These are phyloP conservation scores for Termitomyces sp. DNA, from an alignment of 768 basidiomycete species.

Conservation along the genomic window DNA sequence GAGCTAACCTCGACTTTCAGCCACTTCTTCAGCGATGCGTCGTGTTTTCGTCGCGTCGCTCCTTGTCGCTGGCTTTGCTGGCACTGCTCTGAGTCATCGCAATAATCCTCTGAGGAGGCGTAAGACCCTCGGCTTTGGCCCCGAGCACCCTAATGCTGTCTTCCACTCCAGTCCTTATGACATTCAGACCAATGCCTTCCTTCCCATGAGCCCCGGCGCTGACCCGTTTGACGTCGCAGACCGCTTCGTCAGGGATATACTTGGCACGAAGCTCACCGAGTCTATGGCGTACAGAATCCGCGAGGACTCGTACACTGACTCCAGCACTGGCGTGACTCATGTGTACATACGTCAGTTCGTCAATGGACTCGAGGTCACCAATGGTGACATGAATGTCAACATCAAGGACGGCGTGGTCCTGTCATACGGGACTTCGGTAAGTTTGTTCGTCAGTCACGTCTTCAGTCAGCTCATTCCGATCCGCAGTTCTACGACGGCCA, in stretches of 20 bases:
- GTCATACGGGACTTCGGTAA: slow-evolving; percentile 84
- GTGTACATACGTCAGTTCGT: slow-evolving; percentile 84
- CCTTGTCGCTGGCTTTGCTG: slow-evolving; percentile 57
- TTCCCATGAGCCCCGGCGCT: slow-evolving; percentile 31
- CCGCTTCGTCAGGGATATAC: slow-evolving; percentile 53
- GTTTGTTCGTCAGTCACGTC: slow-evolving; percentile 19
- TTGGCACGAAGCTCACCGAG: slow-evolving; percentile 34
- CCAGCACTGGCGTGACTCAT: slow-evolving; percentile 82
- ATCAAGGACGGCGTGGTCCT: slow-evolving; percentile 79
- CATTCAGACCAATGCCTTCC: slow-evolving; percentile 41
- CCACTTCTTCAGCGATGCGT: slow-evolving; percentile 42
- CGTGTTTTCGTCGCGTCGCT: slow-evolving; percentile 63
- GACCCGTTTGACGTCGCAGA: slow-evolving; percentile 63
- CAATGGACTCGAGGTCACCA: slow-evolving; percentile 83
- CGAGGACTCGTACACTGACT: slow-evolving; percentile 85
- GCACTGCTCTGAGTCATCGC: slow-evolving; percentile 48
- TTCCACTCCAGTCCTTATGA: slow-evolving; percentile 52
- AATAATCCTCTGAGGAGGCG: slow-evolving; percentile 39
- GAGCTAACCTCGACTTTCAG: too few relatives aligned
- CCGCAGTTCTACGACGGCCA: slow-evolving; percentile 74
- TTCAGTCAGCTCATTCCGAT: not conserved
- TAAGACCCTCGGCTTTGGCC: slow-evolving; percentile 91
- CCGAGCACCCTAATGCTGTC: slow-evolving; percentile 68
- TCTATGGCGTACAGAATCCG: slow-evolving; percentile 57
- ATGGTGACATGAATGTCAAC: slow-evolving; percentile 93